Evolutionary conservation across 73 alveolate genomes (phyloP).

Genomic region (Stentor coeruleus): DNA sequence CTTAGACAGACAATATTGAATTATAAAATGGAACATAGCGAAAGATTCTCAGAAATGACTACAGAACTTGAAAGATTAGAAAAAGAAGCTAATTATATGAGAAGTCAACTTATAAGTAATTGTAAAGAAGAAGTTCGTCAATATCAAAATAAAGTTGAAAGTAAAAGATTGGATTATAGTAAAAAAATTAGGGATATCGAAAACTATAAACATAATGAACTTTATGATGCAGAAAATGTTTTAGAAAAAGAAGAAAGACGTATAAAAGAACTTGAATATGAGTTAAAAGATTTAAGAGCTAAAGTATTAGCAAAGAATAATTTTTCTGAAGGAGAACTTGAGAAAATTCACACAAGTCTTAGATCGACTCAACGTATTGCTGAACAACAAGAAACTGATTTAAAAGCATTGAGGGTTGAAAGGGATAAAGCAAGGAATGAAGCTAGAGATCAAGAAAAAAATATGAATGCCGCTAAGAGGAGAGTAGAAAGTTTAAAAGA

Average conservation of each 20-base stretch:
- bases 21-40: neutral
- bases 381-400: neutral
- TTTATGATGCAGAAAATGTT: neutral
- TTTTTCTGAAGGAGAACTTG: neutral
- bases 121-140: neutral
- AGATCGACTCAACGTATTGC: neutral
- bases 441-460: slow-evolving; percentile 19
- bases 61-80: neutral
- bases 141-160: neutral
- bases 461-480: neutral
- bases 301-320: neutral
- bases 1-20: neutral
- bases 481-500: neutral
- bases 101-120: neutral
- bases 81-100: neutral
- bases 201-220: neutral
- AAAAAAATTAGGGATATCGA: neutral
- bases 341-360: neutral
- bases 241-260: neutral
- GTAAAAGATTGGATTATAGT: neutral
- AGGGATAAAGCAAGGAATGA: slow-evolving; percentile 5
- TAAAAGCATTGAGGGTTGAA: neutral
- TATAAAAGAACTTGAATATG: neutral
- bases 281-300: neutral
- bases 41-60: neutral